Conservation (phyloP, 2,329 filamentous ascomycete genomes). For the Trichoderma oligosporum region DNA sequence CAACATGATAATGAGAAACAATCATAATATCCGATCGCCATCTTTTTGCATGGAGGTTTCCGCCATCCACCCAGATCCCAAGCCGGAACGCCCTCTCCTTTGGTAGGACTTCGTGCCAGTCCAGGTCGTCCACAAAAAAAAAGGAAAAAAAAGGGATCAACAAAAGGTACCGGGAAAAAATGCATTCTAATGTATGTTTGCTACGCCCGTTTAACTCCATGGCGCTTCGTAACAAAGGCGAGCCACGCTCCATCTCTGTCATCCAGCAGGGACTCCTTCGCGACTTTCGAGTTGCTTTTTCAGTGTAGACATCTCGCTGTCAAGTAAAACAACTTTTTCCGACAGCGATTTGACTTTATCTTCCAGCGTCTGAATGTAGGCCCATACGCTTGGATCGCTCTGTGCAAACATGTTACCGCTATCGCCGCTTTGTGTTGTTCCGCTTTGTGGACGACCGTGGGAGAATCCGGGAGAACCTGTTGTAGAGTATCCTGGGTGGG, state of each 20-base stretch:
- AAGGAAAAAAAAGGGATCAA: conserved; percentile 1
- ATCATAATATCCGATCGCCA: conserved; percentile 29
- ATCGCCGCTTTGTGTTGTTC: conserved; percentile 52
- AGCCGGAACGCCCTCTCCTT: conserved; percentile 28
- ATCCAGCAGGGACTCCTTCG: conserved; percentile 26
- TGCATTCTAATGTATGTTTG: conserved; percentile 13
- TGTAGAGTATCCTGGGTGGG: conserved; percentile 36
- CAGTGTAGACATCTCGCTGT: conserved; percentile 33
- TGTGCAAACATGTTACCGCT: conserved; percentile 65
- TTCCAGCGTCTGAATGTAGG: conserved; percentile 69
- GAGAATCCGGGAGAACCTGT: conserved; percentile 31
- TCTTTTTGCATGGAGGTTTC: conserved; percentile 31
- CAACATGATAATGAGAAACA: conserved; percentile 20
- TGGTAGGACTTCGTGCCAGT: conserved; percentile 11
- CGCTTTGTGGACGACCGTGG: conserved; percentile 43
- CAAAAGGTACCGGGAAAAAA: conserved; percentile 2
- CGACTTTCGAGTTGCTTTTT: conserved; percentile 35
- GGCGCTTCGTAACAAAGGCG: neutral
- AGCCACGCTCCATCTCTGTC: neutral
- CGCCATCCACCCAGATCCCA: conserved; percentile 30
- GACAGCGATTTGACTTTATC: conserved; percentile 42
- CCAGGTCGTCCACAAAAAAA: no score
- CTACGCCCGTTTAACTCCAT: neutral
- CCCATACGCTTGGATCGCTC: conserved; percentile 62
- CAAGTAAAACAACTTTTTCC: conserved; percentile 34